phyloP scores from a whole-genome alignment of 2,329 filamentous ascomycete genomes.

The Talaromyces verruculosus region DNA sequence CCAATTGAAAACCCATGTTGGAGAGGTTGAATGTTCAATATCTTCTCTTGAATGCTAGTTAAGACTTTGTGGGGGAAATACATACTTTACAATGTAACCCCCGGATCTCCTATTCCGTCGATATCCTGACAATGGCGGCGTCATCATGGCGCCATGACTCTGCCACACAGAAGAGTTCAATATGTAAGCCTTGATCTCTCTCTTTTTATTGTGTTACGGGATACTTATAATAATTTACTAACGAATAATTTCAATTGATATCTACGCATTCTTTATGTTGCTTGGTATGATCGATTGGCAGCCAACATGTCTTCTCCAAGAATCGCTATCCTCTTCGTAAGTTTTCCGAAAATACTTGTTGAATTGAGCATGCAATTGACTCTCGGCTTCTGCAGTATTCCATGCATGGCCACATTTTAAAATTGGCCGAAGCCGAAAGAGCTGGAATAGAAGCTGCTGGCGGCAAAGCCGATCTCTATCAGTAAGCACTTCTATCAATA shows the following conservation, averaged over 20 bases:
- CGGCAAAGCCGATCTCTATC: slow-evolving; percentile 76
- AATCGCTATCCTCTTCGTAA: slow-evolving; percentile 84
- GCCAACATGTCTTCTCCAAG: slow-evolving; percentile 51
- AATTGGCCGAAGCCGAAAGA: slow-evolving; percentile 85
- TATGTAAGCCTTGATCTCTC: not conserved
- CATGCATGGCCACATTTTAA: slow-evolving; percentile 85
- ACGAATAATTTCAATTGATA: not conserved
- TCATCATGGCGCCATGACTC: slow-evolving; percentile 17
- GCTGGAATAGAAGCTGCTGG: slow-evolving; percentile 85
- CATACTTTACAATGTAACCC: not conserved
- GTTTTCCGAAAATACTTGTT: slow-evolving; percentile 36
- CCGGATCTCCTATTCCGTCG: slow-evolving; percentile 2
- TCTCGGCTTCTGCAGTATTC: slow-evolving; percentile 65
- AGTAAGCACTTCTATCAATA: slow-evolving; percentile 53
- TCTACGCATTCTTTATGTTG: not conserved
- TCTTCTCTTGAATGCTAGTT: not conserved
- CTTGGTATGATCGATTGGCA: not conserved
- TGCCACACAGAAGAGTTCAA: slow-evolving; percentile 34
- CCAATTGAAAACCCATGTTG: not conserved
- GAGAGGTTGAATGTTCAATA: not conserved
- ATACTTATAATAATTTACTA: not conserved
- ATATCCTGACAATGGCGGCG: not conserved
- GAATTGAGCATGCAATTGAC: not conserved
- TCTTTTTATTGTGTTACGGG: not conserved
- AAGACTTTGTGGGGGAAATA: not conserved